A percentile compares a stretch with the other conserved stretches of the same genome.
Evolutionary conservation across 345 rosid genomes (phyloP).

Genomic region (Raphanus sativus): DNA sequence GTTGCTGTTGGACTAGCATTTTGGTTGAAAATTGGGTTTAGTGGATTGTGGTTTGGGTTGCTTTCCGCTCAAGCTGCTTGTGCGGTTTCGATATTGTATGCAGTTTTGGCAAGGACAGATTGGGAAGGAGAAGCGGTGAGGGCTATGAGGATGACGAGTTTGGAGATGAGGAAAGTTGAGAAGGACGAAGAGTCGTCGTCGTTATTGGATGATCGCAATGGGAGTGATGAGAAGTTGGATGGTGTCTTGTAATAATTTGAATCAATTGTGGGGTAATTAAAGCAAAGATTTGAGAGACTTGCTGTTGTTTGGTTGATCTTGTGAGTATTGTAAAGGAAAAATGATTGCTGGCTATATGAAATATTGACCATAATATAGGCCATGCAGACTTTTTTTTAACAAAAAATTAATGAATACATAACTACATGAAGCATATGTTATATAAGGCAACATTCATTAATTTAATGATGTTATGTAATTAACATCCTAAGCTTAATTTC

Average conservation of each 20-base stretch:
- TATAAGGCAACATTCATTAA: too few relatives aligned
- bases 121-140: constrained; percentile 85
- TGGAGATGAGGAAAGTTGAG: constrained; percentile 49
- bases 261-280: constrained; percentile 3
- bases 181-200: constrained; percentile 42
- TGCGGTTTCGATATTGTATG: constrained; percentile 60
- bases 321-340: neutral
- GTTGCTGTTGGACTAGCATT: constrained; percentile 88
- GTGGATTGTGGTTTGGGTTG: constrained; percentile 91
- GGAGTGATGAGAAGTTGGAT: constrained; percentile 35
- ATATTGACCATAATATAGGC: too few relatives aligned
- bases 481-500: too few relatives aligned
- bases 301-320: neutral
- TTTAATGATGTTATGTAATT: too few relatives aligned
- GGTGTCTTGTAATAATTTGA: constrained; percentile 26
- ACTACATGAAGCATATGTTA: too few relatives aligned
- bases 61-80: constrained; percentile 89
- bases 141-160: constrained; percentile 57
- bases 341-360: too few relatives aligned
- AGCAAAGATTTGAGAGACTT: constrained; percentile 4
- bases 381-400: too few relatives aligned
- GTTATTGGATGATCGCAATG: constrained; percentile 42
- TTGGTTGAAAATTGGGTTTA: constrained; percentile 64
- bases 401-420: too few relatives aligned
- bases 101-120: constrained; percentile 60